phyloP scores from a whole-genome alignment of 2,329 filamentous ascomycete species.

The Cladosporium sp. region DNA sequence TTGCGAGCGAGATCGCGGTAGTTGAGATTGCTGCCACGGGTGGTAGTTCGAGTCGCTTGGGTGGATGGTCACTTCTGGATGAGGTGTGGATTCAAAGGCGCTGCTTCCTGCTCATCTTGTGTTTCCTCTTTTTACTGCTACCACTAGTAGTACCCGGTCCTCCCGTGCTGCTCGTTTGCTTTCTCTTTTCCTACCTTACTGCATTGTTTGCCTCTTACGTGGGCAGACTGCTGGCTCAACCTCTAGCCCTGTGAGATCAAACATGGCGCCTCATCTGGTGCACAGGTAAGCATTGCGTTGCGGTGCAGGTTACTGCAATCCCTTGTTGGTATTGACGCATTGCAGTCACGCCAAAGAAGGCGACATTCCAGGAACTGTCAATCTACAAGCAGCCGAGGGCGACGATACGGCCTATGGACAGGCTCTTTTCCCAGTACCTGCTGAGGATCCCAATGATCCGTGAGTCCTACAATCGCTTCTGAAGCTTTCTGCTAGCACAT shows the following conservation, averaged over 20 bases:
- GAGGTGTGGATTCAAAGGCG: not conserved
- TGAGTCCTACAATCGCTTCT: constrained; percentile 20
- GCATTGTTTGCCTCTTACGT: not conserved
- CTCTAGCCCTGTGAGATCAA: not conserved
- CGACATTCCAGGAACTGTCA: constrained; percentile 54
- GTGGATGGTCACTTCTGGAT: not conserved
- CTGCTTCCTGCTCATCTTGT: not conserved
- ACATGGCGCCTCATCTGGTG: constrained; percentile 16
- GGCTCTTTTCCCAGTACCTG: constrained; percentile 57
- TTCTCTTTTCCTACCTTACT: not conserved
- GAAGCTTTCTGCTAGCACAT: not conserved
- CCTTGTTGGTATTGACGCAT: not conserved
- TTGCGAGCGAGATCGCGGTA: not conserved
- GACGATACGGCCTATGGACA: constrained; percentile 58
- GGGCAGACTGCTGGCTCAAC: not conserved
- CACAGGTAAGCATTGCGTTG: constrained; percentile 14
- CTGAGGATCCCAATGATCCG: constrained; percentile 60
- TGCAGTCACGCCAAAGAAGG: constrained; percentile 53
- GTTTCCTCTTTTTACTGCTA: no score
- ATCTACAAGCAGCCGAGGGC: constrained; percentile 51
- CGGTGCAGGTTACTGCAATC: not conserved
- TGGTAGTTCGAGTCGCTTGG: no score
- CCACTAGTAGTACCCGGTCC: no score
- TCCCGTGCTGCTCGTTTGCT: not conserved
- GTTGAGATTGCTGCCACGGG: not conserved